A percentile compares a stretch with the other conserved stretches of the same genome.
These are phyloP conservation scores for Botryotinia calthae DNA, from an alignment of 2,329 filamentous ascomycete species.

Conservation along the genomic window DNA sequence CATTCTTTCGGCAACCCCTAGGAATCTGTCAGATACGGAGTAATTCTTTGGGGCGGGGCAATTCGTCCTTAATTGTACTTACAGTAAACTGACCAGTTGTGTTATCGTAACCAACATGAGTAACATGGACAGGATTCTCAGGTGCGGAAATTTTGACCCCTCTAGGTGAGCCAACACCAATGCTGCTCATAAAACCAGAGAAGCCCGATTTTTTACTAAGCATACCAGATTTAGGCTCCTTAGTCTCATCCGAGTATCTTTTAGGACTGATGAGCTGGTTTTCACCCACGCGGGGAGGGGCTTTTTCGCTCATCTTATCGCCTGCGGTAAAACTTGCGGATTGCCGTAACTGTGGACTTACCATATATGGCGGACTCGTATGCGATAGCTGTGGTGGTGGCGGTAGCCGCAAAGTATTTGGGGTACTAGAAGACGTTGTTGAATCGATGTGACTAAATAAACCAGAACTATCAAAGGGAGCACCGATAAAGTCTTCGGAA, in stretches of 20 bases:
- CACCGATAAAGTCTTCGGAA: slow-evolving; percentile 61
- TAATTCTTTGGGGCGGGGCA: neutral
- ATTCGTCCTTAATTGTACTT: slow-evolving; percentile 25
- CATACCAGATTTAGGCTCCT: slow-evolving; percentile 58
- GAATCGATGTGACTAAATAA: slow-evolving; percentile 60
- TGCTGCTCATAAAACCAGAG: slow-evolving; percentile 80
- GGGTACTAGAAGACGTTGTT: slow-evolving; percentile 37
- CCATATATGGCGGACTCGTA: slow-evolving; percentile 51
- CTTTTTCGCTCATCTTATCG: slow-evolving; percentile 50
- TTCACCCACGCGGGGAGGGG: slow-evolving; percentile 44
- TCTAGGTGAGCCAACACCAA: slow-evolving; percentile 77
- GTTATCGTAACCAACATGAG: slow-evolving; percentile 96
- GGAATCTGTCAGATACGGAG: slow-evolving; percentile 14
- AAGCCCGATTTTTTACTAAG: slow-evolving; percentile 85
- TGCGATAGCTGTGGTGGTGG: slow-evolving; percentile 49
- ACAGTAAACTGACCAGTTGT: slow-evolving; percentile 95
- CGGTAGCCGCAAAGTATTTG: slow-evolving; percentile 41
- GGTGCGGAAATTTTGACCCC: slow-evolving; percentile 95
- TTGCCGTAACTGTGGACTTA: slow-evolving; percentile 58
- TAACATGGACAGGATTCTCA: slow-evolving; percentile 96
- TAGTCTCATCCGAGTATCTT: slow-evolving; percentile 75
- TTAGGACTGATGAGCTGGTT: slow-evolving; percentile 56
- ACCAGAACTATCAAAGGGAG: slow-evolving; percentile 62
- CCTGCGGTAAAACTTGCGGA: slow-evolving; percentile 63
- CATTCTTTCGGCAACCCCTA: slow-evolving; percentile 96